A percentile compares a stretch with the other conserved stretches of the same genome.
phyloP scores from a whole-genome alignment of 2,329 filamentous ascomycete species.

The Paradendryphiella salina region DNA sequence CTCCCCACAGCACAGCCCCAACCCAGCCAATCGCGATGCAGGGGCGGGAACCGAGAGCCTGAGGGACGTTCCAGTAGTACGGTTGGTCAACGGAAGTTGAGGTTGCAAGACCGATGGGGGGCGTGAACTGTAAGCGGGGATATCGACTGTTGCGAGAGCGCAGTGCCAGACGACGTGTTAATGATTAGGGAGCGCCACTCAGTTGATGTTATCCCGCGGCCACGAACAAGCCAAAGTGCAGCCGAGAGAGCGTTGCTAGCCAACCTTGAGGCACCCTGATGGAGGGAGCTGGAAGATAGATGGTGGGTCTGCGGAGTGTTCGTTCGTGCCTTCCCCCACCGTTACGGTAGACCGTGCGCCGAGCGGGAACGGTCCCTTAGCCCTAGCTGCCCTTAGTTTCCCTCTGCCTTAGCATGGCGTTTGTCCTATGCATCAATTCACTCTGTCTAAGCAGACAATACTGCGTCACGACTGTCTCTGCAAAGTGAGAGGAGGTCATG shows the following conservation, averaged over 20 bases:
- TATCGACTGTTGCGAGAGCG: conserved; percentile 11
- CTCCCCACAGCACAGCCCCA: conserved; percentile 31
- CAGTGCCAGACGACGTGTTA: neutral
- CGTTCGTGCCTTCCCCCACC: conserved; percentile 19
- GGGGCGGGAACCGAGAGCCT: conserved; percentile 28
- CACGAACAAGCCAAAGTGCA: neutral
- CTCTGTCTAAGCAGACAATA: neutral
- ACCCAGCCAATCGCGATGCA: conserved; percentile 32
- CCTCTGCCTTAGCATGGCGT: neutral
- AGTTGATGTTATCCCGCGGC: too few species aligned
- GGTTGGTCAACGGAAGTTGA: conserved; percentile 24
- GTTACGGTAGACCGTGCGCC: conserved; percentile 18
- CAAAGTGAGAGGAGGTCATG: neutral
- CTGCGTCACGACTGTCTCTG: neutral
- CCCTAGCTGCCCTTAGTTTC: conserved; percentile 5
- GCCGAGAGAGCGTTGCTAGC: conserved; percentile 1
- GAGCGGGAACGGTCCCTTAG: conserved; percentile 15
- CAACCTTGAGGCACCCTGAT: conserved; percentile 18
- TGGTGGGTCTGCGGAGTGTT: conserved; percentile 15
- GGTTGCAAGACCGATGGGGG: conserved; percentile 31
- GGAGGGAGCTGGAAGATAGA: conserved; percentile 14
- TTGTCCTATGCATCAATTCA: neutral
- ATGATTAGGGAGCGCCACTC: neutral
- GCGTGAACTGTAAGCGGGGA: conserved; percentile 14
- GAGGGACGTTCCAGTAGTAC: conserved; percentile 29